Evolutionary conservation across 2,329 filamentous ascomycete genomes (phyloP).

Genomic region (Pestalotiopsis sp.): DNA sequence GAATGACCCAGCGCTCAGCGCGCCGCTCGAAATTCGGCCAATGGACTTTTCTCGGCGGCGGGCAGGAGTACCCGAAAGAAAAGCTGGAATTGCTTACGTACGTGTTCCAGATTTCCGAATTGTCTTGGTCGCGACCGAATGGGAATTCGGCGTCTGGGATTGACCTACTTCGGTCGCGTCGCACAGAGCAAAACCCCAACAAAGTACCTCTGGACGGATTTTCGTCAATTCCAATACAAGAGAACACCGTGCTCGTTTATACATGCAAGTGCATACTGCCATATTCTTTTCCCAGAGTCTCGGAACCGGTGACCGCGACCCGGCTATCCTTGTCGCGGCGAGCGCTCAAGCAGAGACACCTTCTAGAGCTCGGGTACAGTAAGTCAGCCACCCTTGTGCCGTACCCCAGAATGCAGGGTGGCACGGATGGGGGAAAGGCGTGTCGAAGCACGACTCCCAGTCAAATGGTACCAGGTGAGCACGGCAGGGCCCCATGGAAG

Average conservation of each 20-base stretch:
- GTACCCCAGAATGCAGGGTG: conserved; percentile 8
- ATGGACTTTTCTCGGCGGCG: background rate
- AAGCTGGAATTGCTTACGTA: background rate
- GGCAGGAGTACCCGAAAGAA: conserved; percentile 6
- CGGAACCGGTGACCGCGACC: background rate
- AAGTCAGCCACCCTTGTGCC: background rate
- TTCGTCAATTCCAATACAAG: background rate
- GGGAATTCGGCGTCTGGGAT: background rate
- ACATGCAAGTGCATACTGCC: background rate
- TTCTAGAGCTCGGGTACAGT: conserved; percentile 1
- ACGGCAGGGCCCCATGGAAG: background rate
- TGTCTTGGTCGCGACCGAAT: background rate
- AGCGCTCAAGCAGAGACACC: background rate
- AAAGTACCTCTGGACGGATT: background rate
- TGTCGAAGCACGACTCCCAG: background rate
- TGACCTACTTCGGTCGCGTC: background rate
- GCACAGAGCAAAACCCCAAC: background rate
- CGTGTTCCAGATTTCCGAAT: background rate
- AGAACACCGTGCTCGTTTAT: background rate
- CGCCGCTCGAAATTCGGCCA: conserved; percentile 3
- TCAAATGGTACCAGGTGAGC: background rate
- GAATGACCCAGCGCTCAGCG: background rate
- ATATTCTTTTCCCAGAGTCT: background rate
- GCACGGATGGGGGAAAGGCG: conserved; percentile 9
- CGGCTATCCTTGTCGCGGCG: background rate